A percentile compares a stretch with the other conserved stretches of the same genome.
Evolutionary conservation across 1,284 basidiomycete species (phyloP).

Genomic region (Phaffia rhodozyma): DNA sequence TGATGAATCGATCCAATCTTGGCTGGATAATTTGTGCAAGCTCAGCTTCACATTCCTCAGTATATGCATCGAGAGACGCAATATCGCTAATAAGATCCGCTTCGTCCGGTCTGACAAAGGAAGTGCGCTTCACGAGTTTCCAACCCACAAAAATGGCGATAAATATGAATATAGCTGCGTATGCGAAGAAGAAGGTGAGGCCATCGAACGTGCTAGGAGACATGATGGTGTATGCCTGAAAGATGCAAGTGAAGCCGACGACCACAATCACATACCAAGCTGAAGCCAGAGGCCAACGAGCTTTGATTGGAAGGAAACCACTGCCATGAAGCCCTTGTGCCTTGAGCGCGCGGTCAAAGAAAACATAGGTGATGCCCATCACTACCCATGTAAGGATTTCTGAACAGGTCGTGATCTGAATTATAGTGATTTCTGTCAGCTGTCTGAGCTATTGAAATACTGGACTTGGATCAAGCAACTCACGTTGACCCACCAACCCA

Average conservation of each 20-base stretch:
- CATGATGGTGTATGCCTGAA: slow-evolving; percentile 6
- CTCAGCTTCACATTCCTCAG: slow-evolving; percentile 2
- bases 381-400: neutral
- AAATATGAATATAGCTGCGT: slow-evolving; percentile 29
- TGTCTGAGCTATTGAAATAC: neutral
- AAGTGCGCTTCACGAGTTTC: slow-evolving; percentile 23
- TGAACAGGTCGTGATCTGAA: neutral
- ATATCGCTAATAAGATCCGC: slow-evolving; percentile 7
- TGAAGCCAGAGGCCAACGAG: neutral
- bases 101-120: slow-evolving; percentile 12
- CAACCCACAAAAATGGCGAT: slow-evolving; percentile 25
- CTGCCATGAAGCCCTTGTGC: neutral
- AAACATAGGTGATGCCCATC: neutral
- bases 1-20: too few species aligned
- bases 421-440: neutral
- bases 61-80: neutral
- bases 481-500: slow-evolving; percentile 1
- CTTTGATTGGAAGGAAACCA: neutral
- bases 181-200: slow-evolving; percentile 14
- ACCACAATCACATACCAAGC: neutral
- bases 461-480: neutral
- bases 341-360: neutral
- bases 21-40: too few species aligned
- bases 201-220: slow-evolving; percentile 1
- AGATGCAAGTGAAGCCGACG: neutral